A percentile compares a stretch with the other conserved stretches of the same genome.
phyloP scores from a whole-genome alignment of 2,329 filamentous ascomycete genomes.

The Podosphaera xanthii region DNA sequence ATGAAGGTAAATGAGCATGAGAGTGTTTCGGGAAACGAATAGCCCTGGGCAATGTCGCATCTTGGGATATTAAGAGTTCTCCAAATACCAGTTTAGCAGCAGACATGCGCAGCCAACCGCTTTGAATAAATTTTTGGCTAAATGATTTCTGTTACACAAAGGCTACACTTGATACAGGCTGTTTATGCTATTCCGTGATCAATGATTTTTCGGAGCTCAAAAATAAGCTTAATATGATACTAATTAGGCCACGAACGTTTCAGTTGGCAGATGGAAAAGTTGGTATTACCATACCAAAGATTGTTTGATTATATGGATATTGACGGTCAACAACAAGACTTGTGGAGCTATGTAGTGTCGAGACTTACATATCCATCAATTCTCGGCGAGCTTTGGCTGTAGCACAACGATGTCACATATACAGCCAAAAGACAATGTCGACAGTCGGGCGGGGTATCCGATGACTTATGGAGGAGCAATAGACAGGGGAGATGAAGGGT shows the following conservation, averaged over 20 bases:
- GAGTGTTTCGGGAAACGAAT: no score
- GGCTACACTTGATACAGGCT: not conserved
- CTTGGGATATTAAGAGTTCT: no score
- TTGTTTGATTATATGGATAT: not conserved
- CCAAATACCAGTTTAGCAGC: no score
- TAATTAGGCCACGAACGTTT: not conserved
- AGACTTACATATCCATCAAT: not conserved
- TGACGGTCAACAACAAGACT: not conserved
- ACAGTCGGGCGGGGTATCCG: not conserved
- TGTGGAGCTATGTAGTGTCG: not conserved
- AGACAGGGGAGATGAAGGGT: no score
- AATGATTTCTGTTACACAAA: not conserved
- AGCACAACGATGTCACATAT: not conserved
- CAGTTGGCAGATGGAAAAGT: not conserved
- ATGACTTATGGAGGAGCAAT: not conserved
- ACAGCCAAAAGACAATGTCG: not conserved
- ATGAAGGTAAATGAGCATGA: no score
- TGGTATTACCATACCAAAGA: not conserved
- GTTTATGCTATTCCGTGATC: not conserved
- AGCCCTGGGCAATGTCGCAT: no score
- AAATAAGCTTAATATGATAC: not conserved
- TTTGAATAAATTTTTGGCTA: not conserved
- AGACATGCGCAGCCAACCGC: not conserved
- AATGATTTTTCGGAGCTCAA: not conserved
- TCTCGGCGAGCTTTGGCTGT: not conserved